Conservation (phyloP, 306 rosid genomes). For the Gastrolobium bilobum region DNA sequence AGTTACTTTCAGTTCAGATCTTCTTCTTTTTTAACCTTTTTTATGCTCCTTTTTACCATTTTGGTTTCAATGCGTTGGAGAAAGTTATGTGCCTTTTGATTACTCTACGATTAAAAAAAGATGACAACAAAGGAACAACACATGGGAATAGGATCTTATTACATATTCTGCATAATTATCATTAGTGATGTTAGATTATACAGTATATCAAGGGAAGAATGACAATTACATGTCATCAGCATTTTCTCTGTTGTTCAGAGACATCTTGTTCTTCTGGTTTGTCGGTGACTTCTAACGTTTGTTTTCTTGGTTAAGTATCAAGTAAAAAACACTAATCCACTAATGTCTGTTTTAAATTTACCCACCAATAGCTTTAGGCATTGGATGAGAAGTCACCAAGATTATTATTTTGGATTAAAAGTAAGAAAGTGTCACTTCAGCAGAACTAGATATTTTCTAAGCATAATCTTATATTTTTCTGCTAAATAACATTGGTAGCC, state of each 20-base stretch:
- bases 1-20: conserved; percentile 31
- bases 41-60: background rate
- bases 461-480: conserved; percentile 7
- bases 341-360: background rate
- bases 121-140: background rate
- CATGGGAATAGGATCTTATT: background rate
- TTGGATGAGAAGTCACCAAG: background rate
- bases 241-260: background rate
- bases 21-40: conserved; percentile 18
- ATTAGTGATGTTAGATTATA: background rate
- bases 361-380: background rate
- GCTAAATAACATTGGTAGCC: conserved; percentile 10
- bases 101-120: too few species aligned
- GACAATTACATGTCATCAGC: background rate
- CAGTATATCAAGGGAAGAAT: background rate
- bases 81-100: conserved; percentile 21
- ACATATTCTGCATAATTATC: background rate
- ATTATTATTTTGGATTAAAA: background rate
- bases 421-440: background rate
- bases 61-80: conserved; percentile 37
- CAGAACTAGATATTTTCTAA: background rate
- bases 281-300: background rate
- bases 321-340: background rate
- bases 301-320: background rate
- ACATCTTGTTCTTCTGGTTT: background rate